These are phyloP conservation scores for Auricularia cornea DNA, from an alignment of 768 basidiomycete genomes.

Conservation along the genomic window DNA sequence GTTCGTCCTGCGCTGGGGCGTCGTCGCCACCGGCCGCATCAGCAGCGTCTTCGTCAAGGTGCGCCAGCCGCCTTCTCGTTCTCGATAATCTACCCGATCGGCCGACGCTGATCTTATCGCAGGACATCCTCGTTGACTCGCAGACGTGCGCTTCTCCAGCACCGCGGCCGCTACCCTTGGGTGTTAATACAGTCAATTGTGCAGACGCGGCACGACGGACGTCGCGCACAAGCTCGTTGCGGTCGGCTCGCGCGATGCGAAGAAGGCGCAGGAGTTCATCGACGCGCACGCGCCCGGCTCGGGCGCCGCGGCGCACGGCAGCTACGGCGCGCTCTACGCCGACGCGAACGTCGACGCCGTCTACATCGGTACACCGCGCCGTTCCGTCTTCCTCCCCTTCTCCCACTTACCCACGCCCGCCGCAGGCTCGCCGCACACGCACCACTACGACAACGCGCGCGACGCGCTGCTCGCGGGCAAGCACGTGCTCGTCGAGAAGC, in stretches of 20 bases:
- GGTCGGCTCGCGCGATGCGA: constrained; percentile 65
- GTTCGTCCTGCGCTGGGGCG: constrained; percentile 66
- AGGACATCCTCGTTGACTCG: constrained; percentile 75
- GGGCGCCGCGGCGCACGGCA: constrained; percentile 58
- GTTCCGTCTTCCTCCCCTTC: not conserved
- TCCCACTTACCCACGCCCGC: too few species aligned
- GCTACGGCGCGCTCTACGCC: constrained; percentile 64
- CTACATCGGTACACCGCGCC: constrained; percentile 49
- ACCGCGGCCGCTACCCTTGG: too few species aligned
- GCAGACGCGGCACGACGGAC: constrained; percentile 58
- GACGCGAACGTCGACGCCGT: constrained; percentile 70
- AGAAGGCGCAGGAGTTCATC: constrained; percentile 67
- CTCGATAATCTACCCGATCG: not conserved
- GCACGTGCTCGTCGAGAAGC: constrained; percentile 85
- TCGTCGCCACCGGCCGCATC: constrained; percentile 76
- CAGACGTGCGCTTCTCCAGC: constrained; percentile 36
- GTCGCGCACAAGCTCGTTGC: constrained; percentile 61
- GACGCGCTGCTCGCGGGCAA: constrained; percentile 73
- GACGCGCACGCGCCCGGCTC: constrained; percentile 39
- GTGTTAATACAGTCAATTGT: too few species aligned
- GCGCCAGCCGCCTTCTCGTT: constrained; percentile 6
- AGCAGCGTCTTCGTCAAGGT: constrained; percentile 63
- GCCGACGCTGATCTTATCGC: not conserved
- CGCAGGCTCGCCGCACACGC: constrained; percentile 74
- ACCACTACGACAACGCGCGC: constrained; percentile 70